Evolutionary conservation across 352 stramenopile species (phyloP), one percentile per base, ranked within the genome.

Genomic region (Peronospora tabacina): DNA sequence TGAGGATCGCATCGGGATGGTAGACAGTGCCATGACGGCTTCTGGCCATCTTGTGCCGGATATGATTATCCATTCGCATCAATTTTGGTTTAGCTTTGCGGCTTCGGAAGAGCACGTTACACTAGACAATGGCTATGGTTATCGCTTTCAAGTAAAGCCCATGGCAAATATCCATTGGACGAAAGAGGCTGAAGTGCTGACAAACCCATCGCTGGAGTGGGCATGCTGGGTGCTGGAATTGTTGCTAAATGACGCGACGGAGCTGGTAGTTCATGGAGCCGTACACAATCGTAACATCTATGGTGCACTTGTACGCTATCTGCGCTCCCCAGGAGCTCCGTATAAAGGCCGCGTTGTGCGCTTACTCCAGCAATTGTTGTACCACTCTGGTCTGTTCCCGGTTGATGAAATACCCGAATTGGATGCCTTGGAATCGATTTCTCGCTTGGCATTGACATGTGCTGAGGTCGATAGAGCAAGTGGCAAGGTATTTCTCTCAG

Each of bases 211-310:
- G 1, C 60, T 94, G 1, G 82, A 94, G 29, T 94, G 82, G 75
- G 83, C 83, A 2, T 94, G 83, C 49, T 94, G 83, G 83, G 48
- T 91, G 9, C 53, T 94, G 9, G 76, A 89, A 26, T 75, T 92
- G 13, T 48, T 94, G 37, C 56, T 94, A 3, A 90, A 87, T 42
- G 71, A 90, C 33, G 76, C 79, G 1, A 78, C 62, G 3, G 76
- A 85, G 42, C 36, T 93, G 1, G 66, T 90, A 7, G 49, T 63
- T 0, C 67, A 68, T 37, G 82, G 82, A 12, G 79, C 77, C 13
- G 80, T 93, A 3, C 83, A 94, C 55, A 89, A 91, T 43, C 69
- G 66, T 11, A 77, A 82, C 46, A 85, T 94, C 6, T 94, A 87
- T 48, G 75, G 65, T 3, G 81, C 83, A 13, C 66, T 94, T 7